Evolutionary conservation across 2,329 filamentous ascomycete genomes (phyloP), one percentile per base, ranked within the genome.

Genomic region (Anthostomella pinea): DNA sequence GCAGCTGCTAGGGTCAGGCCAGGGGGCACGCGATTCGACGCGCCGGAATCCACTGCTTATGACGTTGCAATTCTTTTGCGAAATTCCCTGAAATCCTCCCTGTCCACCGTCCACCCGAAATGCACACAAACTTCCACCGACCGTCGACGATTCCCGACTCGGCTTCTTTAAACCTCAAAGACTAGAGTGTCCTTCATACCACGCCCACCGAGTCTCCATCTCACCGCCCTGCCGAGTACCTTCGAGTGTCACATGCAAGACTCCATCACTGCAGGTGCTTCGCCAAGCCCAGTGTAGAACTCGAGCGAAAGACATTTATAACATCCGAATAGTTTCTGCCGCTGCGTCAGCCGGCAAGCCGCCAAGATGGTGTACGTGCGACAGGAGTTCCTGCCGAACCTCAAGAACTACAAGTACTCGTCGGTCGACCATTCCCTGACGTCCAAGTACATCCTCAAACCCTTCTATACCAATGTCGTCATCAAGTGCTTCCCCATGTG

Each of bases 381-480:
- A 50, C 87, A 95, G 67, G 82, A 90, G 58, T 83, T 87, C 68
- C 83, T 98, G 46, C 81, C 85, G 24, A 87, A 87, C 62, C 81
- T 98, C 54, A 87, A 86, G 65, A 78, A 90, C 66, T 98, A 98
- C 81, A 93, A 95, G 68, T 98, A 98, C 75, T 87, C 85, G 25
- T 79, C 80, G 39, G 86, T 97, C 56, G 93, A 98, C 67, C 86
- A 86, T 64, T 95, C 89, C 41, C 72, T 96, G 44, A 74, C 88
- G 25, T 96, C 90, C 48, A 87, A 84, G 64, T 97, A 96, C 70
- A 79, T 98, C 49, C 72, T 98, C 56, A 97, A 98, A 74, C 93
- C 93, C 6, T 98, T 97, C 68, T 98, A 97, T 73, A 94, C 82
- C 58, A 83, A 95, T 67, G 75, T 93, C 51, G 91, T 95, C 57